Conservation (phyloP, 768 basidiomycete species). For the Amanita rubescens region DNA sequence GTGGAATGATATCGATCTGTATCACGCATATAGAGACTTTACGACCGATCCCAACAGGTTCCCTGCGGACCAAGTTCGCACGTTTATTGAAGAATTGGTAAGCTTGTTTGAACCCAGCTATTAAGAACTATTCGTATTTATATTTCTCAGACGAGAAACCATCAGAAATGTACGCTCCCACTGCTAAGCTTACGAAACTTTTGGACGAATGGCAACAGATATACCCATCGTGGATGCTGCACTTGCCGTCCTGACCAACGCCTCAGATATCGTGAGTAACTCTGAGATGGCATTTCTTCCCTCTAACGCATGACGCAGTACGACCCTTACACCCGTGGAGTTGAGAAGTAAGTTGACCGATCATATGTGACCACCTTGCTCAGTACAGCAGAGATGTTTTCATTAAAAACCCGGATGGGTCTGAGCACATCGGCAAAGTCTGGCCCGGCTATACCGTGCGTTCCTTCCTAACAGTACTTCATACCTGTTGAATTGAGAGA, state of each 20-base stretch:
- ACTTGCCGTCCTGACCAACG: conserved; percentile 48
- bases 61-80: conserved; percentile 43
- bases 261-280: conserved; percentile 50
- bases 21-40: conserved; percentile 62
- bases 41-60: conserved; percentile 61
- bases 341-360: conserved; percentile 35
- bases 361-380: conserved; percentile 5
- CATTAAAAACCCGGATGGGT: conserved; percentile 69
- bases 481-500: background rate
- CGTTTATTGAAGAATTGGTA: conserved; percentile 52
- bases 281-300: background rate
- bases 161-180: conserved; percentile 37
- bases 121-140: conserved; percentile 13
- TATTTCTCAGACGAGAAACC: conserved; percentile 20
- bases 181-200: background rate
- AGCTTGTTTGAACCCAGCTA: conserved; percentile 20
- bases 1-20: conserved; percentile 77
- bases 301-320: conserved; percentile 37
- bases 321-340: conserved; percentile 56
- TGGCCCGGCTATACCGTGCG: conserved; percentile 71
- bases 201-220: conserved; percentile 28
- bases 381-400: conserved; percentile 45
- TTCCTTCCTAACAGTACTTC: background rate
- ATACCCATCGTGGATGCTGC: conserved; percentile 69
- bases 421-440: conserved; percentile 66